Evolutionary conservation across 2,329 filamentous ascomycete species (phyloP).

Genomic region (Trichoderma harzianum): DNA sequence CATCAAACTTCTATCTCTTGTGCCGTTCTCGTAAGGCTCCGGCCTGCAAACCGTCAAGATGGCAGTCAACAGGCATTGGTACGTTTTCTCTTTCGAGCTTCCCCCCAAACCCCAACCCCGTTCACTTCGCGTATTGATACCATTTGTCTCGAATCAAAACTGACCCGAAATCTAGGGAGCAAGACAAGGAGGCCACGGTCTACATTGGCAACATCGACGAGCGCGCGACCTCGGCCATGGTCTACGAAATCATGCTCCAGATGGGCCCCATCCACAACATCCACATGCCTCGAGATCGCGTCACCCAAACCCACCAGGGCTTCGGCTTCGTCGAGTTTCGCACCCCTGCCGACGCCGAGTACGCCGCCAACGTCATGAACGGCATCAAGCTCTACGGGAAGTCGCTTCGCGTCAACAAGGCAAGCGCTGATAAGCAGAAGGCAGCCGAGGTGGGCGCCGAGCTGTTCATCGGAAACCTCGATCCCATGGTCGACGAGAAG

Average conservation of each 20-base stretch:
- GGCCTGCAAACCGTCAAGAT: constrained; percentile 44
- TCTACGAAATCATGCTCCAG: constrained; percentile 98
- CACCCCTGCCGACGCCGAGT: constrained; percentile 91
- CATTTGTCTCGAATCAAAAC: neutral
- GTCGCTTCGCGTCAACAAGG: constrained; percentile 94
- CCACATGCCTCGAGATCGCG: constrained; percentile 95
- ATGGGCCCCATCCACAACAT: constrained; percentile 97
- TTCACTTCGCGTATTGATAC: neutral
- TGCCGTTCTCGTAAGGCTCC: neutral
- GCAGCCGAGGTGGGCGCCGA: constrained; percentile 91
- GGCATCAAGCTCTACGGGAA: constrained; percentile 90
- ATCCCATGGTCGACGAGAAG: constrained; percentile 92
- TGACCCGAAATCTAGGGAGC: constrained; percentile 62
- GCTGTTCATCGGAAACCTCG: constrained; percentile 93
- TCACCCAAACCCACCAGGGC: constrained; percentile 93
- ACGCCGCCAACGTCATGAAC: constrained; percentile 95
- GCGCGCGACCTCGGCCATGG: constrained; percentile 81
- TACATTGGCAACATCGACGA: constrained; percentile 99
- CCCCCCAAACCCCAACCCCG: neutral
- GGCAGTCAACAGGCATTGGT: constrained; percentile 73
- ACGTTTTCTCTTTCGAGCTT: constrained; percentile 28
- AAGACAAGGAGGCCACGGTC: constrained; percentile 96
- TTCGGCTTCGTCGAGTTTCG: constrained; percentile 99
- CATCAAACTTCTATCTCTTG: neutral
- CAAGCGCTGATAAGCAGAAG: constrained; percentile 87